These are phyloP conservation scores for Kwoniella heveanensis DNA, from an alignment of 768 basidiomycete species.

Conservation along the genomic window DNA sequence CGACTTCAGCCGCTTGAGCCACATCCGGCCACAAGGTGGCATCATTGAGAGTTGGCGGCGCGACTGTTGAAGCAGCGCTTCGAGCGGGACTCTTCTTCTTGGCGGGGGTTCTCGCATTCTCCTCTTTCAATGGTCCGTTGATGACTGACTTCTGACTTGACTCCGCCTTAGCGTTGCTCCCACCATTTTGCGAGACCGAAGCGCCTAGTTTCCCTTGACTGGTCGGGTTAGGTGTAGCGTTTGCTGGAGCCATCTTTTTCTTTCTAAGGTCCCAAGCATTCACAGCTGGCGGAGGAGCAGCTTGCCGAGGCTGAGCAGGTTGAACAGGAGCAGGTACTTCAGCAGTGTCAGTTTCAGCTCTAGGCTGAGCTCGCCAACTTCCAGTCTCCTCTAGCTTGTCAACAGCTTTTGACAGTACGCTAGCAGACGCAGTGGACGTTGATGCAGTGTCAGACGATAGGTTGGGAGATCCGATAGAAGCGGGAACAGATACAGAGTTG, in stretches of 20 bases:
- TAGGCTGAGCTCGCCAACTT: conserved; percentile 31
- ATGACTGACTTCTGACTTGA: conserved; percentile 4
- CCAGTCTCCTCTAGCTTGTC: conserved; percentile 27
- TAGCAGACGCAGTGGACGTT: conserved; percentile 23
- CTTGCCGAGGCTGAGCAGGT: conserved; percentile 7
- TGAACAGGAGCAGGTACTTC: conserved; percentile 3
- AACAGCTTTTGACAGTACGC: conserved; percentile 16
- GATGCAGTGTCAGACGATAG: conserved; percentile 20
- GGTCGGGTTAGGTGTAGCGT: neutral
- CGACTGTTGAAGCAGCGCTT: conserved; percentile 12
- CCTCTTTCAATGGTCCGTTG: conserved; percentile 5
- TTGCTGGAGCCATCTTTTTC: conserved; percentile 24
- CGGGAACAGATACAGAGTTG: conserved; percentile 16
- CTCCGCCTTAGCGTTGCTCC: neutral
- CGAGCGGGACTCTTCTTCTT: conserved; percentile 26
- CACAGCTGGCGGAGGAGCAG: conserved; percentile 31
- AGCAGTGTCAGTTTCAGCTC: conserved; percentile 6
- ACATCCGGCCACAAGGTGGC: conserved; percentile 48
- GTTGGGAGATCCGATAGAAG: conserved; percentile 17
- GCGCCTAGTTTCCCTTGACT: neutral
- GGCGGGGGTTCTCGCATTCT: neutral
- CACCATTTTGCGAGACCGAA: neutral
- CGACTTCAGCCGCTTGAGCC: conserved; percentile 33
- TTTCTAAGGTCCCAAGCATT: conserved; percentile 50
- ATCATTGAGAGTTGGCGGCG: conserved; percentile 33